Conservation (phyloP, 495 filamentous ascomycete species). For the Podospora sp. region DNA sequence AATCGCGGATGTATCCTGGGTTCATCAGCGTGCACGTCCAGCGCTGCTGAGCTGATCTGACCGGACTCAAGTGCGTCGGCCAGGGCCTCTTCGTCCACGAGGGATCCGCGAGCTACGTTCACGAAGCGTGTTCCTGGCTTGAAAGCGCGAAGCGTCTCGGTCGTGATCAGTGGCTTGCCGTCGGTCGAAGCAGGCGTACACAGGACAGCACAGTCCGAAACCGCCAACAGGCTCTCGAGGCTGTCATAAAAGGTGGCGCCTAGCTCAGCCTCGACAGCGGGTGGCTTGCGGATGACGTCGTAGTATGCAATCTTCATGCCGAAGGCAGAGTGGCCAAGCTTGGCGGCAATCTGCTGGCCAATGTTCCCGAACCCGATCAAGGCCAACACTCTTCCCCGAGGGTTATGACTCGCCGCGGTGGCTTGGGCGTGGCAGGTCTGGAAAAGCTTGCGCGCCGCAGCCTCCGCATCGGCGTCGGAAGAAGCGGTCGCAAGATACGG, state of each 20-base stretch:
- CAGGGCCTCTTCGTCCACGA: constrained; percentile 72
- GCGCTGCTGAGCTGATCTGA: constrained; percentile 55
- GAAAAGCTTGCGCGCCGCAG: constrained; percentile 40
- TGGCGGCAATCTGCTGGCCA: constrained; percentile 66
- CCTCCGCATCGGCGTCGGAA: constrained; percentile 2
- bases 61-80: constrained; percentile 62
- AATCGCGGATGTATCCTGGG: constrained; percentile 53
- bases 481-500: constrained; percentile 26
- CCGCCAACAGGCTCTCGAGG: constrained; percentile 56
- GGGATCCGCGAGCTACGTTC: constrained; percentile 70
- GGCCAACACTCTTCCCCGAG: constrained; percentile 56
- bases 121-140: constrained; percentile 64
- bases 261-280: constrained; percentile 44
- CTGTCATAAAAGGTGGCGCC: constrained; percentile 54
- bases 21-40: constrained; percentile 72
- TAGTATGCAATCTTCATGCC: constrained; percentile 71
- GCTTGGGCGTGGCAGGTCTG: constrained; percentile 59
- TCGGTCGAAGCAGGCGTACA: constrained; percentile 62
- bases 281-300: constrained; percentile 62
- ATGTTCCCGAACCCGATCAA: constrained; percentile 72
- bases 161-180: constrained; percentile 59
- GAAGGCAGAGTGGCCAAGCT: constrained; percentile 57
- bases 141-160: constrained; percentile 52
- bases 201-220: constrained; percentile 67
- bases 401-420: constrained; percentile 60